Evolutionary conservation across 768 basidiomycete genomes (phyloP).

Genomic region (Calocera viscosa): DNA sequence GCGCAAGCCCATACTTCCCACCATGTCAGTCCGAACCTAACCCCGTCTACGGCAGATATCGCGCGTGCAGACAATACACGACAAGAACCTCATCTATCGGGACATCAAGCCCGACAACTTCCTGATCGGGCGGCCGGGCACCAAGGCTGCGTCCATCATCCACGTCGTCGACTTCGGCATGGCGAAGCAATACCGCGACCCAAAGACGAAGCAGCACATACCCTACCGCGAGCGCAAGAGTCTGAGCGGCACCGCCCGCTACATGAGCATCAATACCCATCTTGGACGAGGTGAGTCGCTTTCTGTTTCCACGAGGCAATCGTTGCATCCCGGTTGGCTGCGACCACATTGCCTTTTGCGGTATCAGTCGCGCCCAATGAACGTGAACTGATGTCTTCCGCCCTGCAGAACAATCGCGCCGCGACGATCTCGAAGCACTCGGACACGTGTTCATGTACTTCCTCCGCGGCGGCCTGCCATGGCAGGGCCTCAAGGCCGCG

Average conservation of each 20-base stretch:
- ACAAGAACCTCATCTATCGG: slow-evolving; percentile 98
- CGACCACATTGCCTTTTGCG: neutral
- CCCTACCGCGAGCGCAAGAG: slow-evolving; percentile 98
- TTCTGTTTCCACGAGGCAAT: neutral
- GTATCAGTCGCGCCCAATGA: neutral
- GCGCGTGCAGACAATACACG: slow-evolving; percentile 94
- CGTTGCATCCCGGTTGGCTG: neutral
- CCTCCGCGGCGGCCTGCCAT: slow-evolving; percentile 87
- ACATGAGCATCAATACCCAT: slow-evolving; percentile 99
- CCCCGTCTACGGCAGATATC: slow-evolving; percentile 50
- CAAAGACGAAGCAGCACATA: slow-evolving; percentile 98
- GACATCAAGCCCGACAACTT: slow-evolving; percentile 99
- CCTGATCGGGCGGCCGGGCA: slow-evolving; percentile 84
- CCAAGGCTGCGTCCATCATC: slow-evolving; percentile 64
- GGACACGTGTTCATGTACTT: slow-evolving; percentile 99
- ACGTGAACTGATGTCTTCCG: neutral
- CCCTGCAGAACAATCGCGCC: slow-evolving; percentile 40
- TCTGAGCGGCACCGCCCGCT: slow-evolving; percentile 90
- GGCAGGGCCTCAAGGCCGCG: slow-evolving; percentile 98
- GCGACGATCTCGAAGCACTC: slow-evolving; percentile 97
- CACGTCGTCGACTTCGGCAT: slow-evolving; percentile 89
- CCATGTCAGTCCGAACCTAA: neutral
- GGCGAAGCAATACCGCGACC: slow-evolving; percentile 99
- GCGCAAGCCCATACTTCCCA: slow-evolving; percentile 14
- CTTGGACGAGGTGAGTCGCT: slow-evolving; percentile 68